Evolutionary conservation across 2,329 filamentous ascomycete genomes (phyloP), one percentile per base, ranked within the genome.

Genomic region (Colletotrichum liaoningense): DNA sequence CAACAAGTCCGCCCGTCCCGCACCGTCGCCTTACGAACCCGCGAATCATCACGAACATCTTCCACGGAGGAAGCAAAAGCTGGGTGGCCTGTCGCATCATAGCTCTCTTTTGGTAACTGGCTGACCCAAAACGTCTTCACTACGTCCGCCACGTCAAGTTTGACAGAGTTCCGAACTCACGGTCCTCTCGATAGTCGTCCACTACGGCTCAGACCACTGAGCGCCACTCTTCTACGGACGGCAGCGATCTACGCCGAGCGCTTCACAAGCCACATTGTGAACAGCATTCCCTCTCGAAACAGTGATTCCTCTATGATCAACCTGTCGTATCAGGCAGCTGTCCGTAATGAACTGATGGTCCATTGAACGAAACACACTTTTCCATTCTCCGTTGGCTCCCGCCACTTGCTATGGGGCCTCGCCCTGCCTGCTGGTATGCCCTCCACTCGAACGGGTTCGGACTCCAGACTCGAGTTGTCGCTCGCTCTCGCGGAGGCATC

Each of bases 291-390:
- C 19, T 35, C 11, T 19, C 22, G 52, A 58, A 33, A 49, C 26
- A 57, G n/a, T 8, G 35, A 49, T 38, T 46, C 22, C 12, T 9
- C 42, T 56, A 19, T 9, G 22, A 33, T 24, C 16, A 33, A 14
- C 7, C 26, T 33, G 49, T 69, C 24, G 38, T 58, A 54, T 46
- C 19, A 22, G 65, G 59, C 55, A 59, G 33, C 26, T 49, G 33
- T 56, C 56, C 14, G 7, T 33, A 33, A 54, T 46, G 33, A 65
- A 60, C 66, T 33, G 66, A 64, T 67, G 66, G 54, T 46, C 54
- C 66, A 52, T 42, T 42, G 30, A 12, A 30, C 30, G 9, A 14
- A 49, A 26, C 42, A 9, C 2, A 22, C 2, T 7, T 16, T 24
- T 38, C 1, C 30, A 22, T 33, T 35, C 24, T 19, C 26, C 24